Evolutionary conservation across 2,329 filamentous ascomycete species (phyloP).

Genomic region (Diplodia scrobiculata): DNA sequence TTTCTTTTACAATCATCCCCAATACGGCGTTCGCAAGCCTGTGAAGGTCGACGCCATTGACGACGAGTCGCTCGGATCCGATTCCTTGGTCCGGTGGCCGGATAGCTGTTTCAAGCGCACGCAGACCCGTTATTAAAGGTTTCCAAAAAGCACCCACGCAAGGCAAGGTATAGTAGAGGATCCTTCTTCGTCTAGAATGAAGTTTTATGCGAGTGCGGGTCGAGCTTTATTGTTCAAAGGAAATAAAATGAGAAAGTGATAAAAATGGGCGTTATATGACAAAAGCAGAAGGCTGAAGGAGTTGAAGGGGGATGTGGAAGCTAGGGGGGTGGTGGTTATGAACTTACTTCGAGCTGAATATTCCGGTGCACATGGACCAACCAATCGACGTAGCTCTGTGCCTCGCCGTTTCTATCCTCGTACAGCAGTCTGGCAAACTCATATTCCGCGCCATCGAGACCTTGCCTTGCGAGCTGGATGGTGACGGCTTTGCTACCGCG

Average conservation of each 20-base stretch:
- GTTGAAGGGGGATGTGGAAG: not conserved
- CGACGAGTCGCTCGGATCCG: constrained; percentile 48
- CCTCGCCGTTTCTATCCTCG: constrained; percentile 96
- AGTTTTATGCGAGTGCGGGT: constrained; percentile 12
- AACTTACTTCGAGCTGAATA: constrained; percentile 75
- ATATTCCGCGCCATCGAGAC: constrained; percentile 90
- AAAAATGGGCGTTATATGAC: not conserved
- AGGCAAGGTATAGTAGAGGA: not conserved
- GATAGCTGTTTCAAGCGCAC: constrained; percentile 47
- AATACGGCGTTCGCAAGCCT: constrained; percentile 46
- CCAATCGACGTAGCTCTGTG: constrained; percentile 98
- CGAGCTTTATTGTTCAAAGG: constrained; percentile 11
- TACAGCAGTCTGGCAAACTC: constrained; percentile 90
- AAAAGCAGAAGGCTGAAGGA: not conserved
- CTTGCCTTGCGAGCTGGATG: constrained; percentile 87
- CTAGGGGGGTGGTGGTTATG: not conserved
- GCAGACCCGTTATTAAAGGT: constrained; percentile 8
- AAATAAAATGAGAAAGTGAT: constrained; percentile 5
- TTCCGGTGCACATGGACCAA: constrained; percentile 90
- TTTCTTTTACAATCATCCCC: constrained; percentile 36
- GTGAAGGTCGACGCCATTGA: constrained; percentile 41
- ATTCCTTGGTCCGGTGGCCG: constrained; percentile 70
- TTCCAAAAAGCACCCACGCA: not conserved
- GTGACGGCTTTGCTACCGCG: constrained; percentile 86
- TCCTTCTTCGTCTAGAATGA: constrained; percentile 18